Conservation (phyloP, 306 rosid species). For the Oemleria cerasiformis region DNA sequence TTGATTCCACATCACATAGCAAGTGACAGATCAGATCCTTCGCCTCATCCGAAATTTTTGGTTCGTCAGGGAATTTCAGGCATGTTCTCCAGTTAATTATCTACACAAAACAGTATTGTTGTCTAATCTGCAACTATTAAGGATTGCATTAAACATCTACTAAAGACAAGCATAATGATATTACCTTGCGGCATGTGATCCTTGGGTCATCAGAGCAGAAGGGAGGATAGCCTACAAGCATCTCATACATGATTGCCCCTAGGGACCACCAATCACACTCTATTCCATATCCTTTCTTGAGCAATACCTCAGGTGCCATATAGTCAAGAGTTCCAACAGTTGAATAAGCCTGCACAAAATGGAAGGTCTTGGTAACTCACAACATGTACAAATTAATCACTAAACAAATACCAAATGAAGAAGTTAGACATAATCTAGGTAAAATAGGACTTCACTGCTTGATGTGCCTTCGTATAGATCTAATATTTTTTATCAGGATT, state of each 20-base stretch:
- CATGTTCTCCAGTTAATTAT: constrained; percentile 97
- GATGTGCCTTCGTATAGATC: background rate
- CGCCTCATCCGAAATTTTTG: constrained; percentile 80
- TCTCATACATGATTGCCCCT: constrained; percentile 98
- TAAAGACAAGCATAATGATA: constrained; percentile 15
- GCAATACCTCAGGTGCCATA: constrained; percentile 98
- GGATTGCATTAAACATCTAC: constrained; percentile 20
- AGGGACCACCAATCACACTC: constrained; percentile 99
- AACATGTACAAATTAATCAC: constrained; percentile 3
- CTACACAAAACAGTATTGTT: constrained; percentile 41
- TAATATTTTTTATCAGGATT: background rate
- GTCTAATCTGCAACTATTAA: constrained; percentile 18
- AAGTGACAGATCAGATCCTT: constrained; percentile 79
- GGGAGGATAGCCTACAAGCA: constrained; percentile 97
- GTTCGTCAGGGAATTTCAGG: constrained; percentile 91
- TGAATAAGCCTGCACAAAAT: constrained; percentile 72
- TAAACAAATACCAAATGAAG: background rate
- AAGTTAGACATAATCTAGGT: background rate
- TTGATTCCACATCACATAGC: constrained; percentile 86
- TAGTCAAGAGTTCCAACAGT: constrained; percentile 99
- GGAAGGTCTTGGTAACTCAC: background rate
- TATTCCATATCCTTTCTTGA: constrained; percentile 95
- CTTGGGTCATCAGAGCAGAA: constrained; percentile 99
- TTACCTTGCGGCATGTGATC: constrained; percentile 96
- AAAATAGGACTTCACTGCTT: background rate